Conservation (phyloP, 129 eudicot species). For the Pulicaria dysenterica region DNA sequence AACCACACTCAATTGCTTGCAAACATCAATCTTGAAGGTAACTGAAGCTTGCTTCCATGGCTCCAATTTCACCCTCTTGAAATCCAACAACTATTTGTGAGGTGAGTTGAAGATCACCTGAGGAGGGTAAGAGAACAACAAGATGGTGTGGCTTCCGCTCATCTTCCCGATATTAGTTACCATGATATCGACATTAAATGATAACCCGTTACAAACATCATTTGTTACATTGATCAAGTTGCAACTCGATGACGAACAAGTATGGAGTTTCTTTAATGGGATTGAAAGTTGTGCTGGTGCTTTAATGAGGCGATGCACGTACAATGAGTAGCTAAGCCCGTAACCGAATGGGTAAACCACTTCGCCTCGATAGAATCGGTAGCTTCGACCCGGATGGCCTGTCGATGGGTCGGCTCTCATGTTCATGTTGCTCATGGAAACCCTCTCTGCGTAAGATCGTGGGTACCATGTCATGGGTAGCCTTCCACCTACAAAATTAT, state of each 20-base stretch:
- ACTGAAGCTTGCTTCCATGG: constrained; percentile 5
- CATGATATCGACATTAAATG: constrained; percentile 26
- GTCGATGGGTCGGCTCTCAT: constrained; percentile 28
- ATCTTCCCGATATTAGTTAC: constrained; percentile 36
- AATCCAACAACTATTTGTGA: constrained; percentile 27
- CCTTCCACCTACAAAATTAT: constrained; percentile 31
- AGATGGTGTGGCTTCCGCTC: constrained; percentile 37
- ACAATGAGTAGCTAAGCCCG: constrained; percentile 45
- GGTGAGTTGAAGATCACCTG: constrained; percentile 30
- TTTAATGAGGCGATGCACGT: constrained; percentile 24
- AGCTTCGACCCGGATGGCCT: constrained; percentile 45
- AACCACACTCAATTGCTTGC: constrained; percentile 39
- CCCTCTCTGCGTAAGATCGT: constrained; percentile 17
- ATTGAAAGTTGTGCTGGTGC: constrained; percentile 25
- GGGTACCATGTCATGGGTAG: constrained; percentile 41
- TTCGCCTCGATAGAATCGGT: constrained; percentile 42
- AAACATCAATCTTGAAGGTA: constrained; percentile 29
- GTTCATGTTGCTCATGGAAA: constrained; percentile 33
- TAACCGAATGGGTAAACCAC: constrained; percentile 44
- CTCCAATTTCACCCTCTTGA: constrained; percentile 29
- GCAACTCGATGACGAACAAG: constrained; percentile 9
- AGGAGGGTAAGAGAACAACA: constrained; percentile 36
- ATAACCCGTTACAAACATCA: constrained; percentile 20
- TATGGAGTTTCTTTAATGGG: not conserved
- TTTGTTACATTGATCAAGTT: constrained; percentile 21